A percentile compares a stretch with the other conserved stretches of the same genome.
These are phyloP conservation scores for Nigrospora oryzae DNA, from an alignment of 2,329 filamentous ascomycete genomes.

Conservation along the genomic window DNA sequence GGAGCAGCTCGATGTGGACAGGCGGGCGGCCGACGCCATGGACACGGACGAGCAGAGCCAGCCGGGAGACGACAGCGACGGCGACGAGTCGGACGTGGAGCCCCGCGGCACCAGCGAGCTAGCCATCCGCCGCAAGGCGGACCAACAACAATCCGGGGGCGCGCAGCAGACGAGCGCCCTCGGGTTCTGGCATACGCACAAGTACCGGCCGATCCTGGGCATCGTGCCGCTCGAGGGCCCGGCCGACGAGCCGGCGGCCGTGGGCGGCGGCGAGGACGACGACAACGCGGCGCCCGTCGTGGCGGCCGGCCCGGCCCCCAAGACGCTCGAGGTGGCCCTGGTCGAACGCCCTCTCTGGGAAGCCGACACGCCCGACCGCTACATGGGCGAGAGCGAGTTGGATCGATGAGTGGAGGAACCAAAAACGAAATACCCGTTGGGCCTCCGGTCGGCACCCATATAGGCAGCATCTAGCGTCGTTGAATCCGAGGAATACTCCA, in stretches of 20 bases:
- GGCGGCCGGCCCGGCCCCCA: constrained; percentile 5
- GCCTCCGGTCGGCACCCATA: too few relatives aligned
- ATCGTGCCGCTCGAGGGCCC: constrained; percentile 36
- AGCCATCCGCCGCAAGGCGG: constrained; percentile 16
- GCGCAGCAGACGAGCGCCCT: constrained; percentile 11
- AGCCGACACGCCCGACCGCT: constrained; percentile 39
- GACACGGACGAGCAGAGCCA: constrained; percentile 19
- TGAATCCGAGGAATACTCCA: too few relatives aligned
- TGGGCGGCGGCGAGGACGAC: constrained; percentile 6
- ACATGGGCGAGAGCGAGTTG: background rate
- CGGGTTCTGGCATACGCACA: constrained; percentile 73
- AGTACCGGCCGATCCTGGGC: constrained; percentile 90
- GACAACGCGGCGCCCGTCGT: constrained; percentile 1
- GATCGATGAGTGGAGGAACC: background rate
- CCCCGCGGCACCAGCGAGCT: constrained; percentile 16
- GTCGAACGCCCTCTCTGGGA: constrained; percentile 84
- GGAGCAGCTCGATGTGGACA: constrained; percentile 18
- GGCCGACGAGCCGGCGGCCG: constrained; percentile 20
- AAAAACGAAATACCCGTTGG: too few relatives aligned
- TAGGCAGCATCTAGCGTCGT: too few relatives aligned
- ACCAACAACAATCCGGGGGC: constrained; percentile 15
- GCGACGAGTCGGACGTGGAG: constrained; percentile 25
- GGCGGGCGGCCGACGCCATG: constrained; percentile 14
- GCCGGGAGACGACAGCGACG: constrained; percentile 18
- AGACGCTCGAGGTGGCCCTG: constrained; percentile 68